Percentiles rank a stretch among this genome's conserved stretches.
Evolutionary conservation across 140 eudicot species (phyloP).

Genomic region (Oenanthe javanica): DNA sequence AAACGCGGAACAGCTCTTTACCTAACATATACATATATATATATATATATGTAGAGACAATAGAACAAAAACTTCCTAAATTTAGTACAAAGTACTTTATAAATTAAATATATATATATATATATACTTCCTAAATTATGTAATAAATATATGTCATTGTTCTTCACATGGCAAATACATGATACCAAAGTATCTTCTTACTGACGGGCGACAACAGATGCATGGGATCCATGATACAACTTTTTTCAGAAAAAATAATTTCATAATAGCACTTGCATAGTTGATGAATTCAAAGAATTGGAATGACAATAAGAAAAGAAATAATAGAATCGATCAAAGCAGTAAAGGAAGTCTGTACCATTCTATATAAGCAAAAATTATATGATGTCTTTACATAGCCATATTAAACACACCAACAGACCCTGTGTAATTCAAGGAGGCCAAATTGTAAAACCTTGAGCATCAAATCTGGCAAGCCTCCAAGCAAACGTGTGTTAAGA

Average conservation of each 20-base stretch:
- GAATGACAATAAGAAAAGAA: not conserved
- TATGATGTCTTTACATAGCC: constrained; percentile 3
- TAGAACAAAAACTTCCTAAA: no score
- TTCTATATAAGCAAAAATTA: constrained; percentile 1
- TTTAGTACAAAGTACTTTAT: no score
- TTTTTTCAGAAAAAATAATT: not conserved
- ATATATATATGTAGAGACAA: no score
- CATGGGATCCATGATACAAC: not conserved
- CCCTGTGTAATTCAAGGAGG: not conserved
- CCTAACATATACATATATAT: no score
- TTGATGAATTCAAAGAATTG: not conserved
- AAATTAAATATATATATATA: no score
- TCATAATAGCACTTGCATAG: not conserved
- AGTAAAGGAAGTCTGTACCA: not conserved
- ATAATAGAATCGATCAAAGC: not conserved
- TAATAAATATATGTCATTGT: no score
- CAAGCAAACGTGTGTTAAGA: not conserved
- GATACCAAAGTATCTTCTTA: not conserved
- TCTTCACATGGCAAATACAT: not conserved
- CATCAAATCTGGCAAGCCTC: not conserved
- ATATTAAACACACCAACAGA: not conserved
- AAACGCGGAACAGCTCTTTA: no score
- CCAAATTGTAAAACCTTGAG: not conserved
- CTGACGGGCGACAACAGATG: not conserved
- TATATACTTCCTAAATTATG: no score